phyloP scores from a whole-genome alignment of 1,284 basidiomycete genomes.

The Ganoderma lucidum region DNA sequence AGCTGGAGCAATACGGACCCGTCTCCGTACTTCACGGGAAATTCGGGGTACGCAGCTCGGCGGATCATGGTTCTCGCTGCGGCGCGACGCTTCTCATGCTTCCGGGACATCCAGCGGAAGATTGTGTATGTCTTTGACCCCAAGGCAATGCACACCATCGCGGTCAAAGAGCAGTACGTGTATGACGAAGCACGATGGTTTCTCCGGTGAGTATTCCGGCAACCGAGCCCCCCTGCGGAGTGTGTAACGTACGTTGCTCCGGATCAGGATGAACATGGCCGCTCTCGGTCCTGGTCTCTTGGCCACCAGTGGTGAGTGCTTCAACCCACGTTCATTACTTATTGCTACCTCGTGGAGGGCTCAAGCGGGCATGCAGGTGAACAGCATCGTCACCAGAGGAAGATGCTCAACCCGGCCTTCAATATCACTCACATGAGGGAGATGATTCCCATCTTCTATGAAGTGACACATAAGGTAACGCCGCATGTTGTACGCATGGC shows the following conservation, averaged over 20 bases:
- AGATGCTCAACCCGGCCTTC: slow-evolving; percentile 31
- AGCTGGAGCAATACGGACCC: slow-evolving; percentile 26
- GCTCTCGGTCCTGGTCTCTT: slow-evolving; percentile 26
- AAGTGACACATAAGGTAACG: slow-evolving; percentile 22
- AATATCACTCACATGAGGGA: slow-evolving; percentile 30
- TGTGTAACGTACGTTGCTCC: not conserved
- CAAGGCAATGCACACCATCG: slow-evolving; percentile 30
- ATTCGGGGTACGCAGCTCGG: slow-evolving; percentile 24
- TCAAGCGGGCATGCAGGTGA: slow-evolving; percentile 18
- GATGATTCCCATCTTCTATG: slow-evolving; percentile 29
- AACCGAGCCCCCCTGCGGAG: too few relatives aligned
- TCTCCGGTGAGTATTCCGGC: slow-evolving; percentile 20
- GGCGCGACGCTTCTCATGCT: not conserved
- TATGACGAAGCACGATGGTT: slow-evolving; percentile 30
- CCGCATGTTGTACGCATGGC: not conserved
- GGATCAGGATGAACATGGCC: slow-evolving; percentile 18
- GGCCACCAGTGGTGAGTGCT: slow-evolving; percentile 19
- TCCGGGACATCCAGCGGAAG: slow-evolving; percentile 18
- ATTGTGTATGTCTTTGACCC: slow-evolving; percentile 32
- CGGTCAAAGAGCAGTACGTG: slow-evolving; percentile 33
- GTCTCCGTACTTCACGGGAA: slow-evolving; percentile 26
- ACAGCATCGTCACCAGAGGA: slow-evolving; percentile 29
- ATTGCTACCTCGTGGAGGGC: not conserved
- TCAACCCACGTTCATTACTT: not conserved
- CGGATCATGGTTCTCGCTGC: not conserved